Conservation (phyloP, 2,329 filamentous ascomycete genomes). For the Beauveria australis region DNA sequence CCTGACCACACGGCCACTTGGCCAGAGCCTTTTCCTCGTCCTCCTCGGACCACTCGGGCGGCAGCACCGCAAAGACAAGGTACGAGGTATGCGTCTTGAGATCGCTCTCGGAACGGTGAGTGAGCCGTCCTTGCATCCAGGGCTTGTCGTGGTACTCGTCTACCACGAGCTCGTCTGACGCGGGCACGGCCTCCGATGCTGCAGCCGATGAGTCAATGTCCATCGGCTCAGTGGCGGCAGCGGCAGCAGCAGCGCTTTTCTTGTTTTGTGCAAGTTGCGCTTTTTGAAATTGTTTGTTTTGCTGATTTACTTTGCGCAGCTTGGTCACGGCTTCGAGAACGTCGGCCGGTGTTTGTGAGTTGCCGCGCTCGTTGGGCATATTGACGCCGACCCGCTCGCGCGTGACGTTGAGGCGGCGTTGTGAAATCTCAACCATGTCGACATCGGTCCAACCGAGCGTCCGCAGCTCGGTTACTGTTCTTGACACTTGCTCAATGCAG, state of each 20-base stretch:
- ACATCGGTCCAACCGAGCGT: conserved; percentile 84
- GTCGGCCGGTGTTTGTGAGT: conserved; percentile 60
- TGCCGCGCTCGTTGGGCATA: conserved; percentile 56
- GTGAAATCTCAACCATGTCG: conserved; percentile 81
- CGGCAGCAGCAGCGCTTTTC: conserved; percentile 16
- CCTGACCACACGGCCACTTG: conserved; percentile 54
- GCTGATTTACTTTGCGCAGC: conserved; percentile 64
- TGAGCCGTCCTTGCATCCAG: conserved; percentile 68
- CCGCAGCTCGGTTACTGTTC: conserved; percentile 73
- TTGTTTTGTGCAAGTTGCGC: conserved; percentile 19
- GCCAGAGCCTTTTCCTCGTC: conserved; percentile 64
- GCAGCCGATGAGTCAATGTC: conserved; percentile 27
- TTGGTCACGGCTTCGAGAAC: conserved; percentile 73
- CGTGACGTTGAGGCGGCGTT: conserved; percentile 71
- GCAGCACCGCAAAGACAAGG: conserved; percentile 82
- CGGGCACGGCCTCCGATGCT: conserved; percentile 18
- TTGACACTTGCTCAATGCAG: conserved; percentile 91
- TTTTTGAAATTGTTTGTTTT: conserved; percentile 57
- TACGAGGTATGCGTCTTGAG: conserved; percentile 97
- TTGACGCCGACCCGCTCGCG: conserved; percentile 73
- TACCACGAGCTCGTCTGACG: conserved; percentile 17
- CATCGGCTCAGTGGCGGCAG: conserved; percentile 26
- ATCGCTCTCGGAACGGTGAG: conserved; percentile 77
- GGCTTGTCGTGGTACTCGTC: conserved; percentile 34
- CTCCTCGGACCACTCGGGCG: conserved; percentile 74